These are phyloP conservation scores for Marasmius sp. DNA, from an alignment of 1,284 basidiomycete genomes.

Conservation along the genomic window DNA sequence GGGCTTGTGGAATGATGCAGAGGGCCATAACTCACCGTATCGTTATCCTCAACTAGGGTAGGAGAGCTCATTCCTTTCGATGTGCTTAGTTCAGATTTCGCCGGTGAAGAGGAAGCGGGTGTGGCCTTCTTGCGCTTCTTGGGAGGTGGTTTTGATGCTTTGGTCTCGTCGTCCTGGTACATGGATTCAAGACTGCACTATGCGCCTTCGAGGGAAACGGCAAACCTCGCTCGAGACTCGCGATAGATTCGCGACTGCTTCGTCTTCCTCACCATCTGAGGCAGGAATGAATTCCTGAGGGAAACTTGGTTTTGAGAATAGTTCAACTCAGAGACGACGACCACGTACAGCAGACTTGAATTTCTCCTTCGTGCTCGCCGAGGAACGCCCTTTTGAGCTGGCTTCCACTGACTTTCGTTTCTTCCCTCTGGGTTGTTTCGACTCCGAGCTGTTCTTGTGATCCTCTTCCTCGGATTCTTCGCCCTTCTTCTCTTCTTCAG, in stretches of 20 bases:
- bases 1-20: too few relatives aligned
- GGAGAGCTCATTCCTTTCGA: background rate
- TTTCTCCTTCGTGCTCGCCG: conserved; percentile 15
- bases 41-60: conserved; percentile 1
- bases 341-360: conserved; percentile 29
- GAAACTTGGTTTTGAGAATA: background rate
- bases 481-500: background rate
- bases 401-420: conserved; percentile 7
- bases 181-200: background rate
- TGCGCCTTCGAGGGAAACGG: background rate
- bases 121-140: conserved; percentile 1
- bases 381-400: conserved; percentile 9
- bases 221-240: background rate
- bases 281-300: conserved; percentile 32
- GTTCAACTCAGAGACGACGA: conserved; percentile 6
- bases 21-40: conserved; percentile 1
- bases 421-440: conserved; percentile 6
- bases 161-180: background rate
- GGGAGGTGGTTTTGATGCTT: conserved; percentile 9
- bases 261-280: conserved; percentile 31
- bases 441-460: background rate
- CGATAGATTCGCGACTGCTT: background rate
- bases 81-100: background rate
- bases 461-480: background rate
- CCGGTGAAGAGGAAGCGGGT: background rate